Conservation (phyloP, 1,284 basidiomycete genomes). For the Cerioporus squamosus region DNA sequence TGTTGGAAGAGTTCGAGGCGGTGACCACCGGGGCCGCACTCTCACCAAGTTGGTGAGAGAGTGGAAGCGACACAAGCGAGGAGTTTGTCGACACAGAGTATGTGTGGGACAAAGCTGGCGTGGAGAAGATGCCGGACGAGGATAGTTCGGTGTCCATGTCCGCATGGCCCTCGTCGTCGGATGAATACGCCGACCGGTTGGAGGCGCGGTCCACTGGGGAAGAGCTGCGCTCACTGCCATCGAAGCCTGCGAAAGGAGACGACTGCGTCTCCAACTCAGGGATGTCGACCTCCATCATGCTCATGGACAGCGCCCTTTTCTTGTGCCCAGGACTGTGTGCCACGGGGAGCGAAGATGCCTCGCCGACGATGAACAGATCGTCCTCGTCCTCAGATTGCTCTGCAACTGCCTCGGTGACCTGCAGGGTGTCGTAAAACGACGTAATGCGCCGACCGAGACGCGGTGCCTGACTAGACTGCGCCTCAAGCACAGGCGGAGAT, state of each 20-base stretch:
- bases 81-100: slow-evolving; percentile 42
- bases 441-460: slow-evolving; percentile 14
- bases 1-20: slow-evolving; percentile 21
- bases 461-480: not conserved
- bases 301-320: slow-evolving; percentile 49
- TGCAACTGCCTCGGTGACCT: slow-evolving; percentile 9
- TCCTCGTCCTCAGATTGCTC: slow-evolving; percentile 48
- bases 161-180: slow-evolving; percentile 29
- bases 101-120: slow-evolving; percentile 35
- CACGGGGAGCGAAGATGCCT: slow-evolving; percentile 28
- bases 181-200: slow-evolving; percentile 35
- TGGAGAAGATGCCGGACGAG: slow-evolving; percentile 20
- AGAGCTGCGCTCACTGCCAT: slow-evolving; percentile 33
- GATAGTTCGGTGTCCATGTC: slow-evolving; percentile 21
- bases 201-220: slow-evolving; percentile 33
- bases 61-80: slow-evolving; percentile 35
- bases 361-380: slow-evolving; percentile 58
- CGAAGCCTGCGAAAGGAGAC: slow-evolving; percentile 12
- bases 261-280: slow-evolving; percentile 17
- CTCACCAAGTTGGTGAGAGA: slow-evolving; percentile 18
- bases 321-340: slow-evolving; percentile 31
- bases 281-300: slow-evolving; percentile 41
- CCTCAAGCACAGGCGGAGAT: slow-evolving; percentile 8
- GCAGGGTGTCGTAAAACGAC: slow-evolving; percentile 13
- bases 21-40: not conserved